Evolutionary conservation across 345 rosid species (phyloP).

Genomic region (Bretschneidera sinensis): DNA sequence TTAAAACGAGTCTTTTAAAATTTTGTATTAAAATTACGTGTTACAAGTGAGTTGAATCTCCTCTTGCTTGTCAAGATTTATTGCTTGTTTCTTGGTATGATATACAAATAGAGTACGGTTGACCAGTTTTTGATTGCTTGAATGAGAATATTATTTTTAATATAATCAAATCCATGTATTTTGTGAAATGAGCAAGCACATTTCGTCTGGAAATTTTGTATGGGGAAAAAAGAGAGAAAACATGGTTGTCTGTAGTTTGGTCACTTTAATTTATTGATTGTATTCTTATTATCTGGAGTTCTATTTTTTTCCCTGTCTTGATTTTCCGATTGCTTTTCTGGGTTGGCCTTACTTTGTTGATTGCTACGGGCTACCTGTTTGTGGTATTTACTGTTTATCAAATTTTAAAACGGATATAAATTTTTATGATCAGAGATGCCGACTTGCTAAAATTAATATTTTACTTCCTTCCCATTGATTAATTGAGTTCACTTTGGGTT

Average conservation of each 20-base stretch:
- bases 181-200: too few relatives aligned
- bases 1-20: slow-evolving; percentile 1
- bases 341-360: not conserved
- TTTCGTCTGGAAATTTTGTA: too few relatives aligned
- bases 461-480: not conserved
- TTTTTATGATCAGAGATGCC: not conserved
- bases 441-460: not conserved
- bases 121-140: too few relatives aligned
- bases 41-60: not conserved
- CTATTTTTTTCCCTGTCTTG: too few relatives aligned
- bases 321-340: not conserved
- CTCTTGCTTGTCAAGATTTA: too few relatives aligned
- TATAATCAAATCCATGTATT: too few relatives aligned
- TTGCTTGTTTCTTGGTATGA: too few relatives aligned
- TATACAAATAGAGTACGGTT: too few relatives aligned
- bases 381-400: too few relatives aligned
- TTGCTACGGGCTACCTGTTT: not conserved
- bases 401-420: not conserved
- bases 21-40: not conserved
- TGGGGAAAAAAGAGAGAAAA: not conserved
- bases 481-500: not conserved
- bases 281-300: not conserved
- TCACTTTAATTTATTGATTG: not conserved
- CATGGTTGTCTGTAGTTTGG: not conserved
- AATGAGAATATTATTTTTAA: too few relatives aligned